Percentiles rank a stretch among this genome's conserved stretches.
phyloP scores from a whole-genome alignment of 83 land plant species.

The Diphasiastrum complanatum region DNA sequence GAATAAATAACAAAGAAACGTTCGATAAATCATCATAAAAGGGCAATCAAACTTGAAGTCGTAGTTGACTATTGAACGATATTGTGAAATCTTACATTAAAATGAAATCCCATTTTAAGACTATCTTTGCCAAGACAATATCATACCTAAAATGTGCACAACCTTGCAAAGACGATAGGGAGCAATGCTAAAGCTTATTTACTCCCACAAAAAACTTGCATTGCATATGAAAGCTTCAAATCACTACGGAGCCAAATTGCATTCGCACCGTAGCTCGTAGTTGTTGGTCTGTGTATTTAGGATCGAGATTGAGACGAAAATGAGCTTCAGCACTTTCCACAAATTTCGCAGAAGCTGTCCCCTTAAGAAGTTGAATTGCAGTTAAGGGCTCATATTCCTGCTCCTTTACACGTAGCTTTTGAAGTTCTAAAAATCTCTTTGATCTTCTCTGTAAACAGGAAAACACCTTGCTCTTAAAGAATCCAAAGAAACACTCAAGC shows the following conservation, averaged over 20 bases:
- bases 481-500: too few species aligned
- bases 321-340: slow-evolving; percentile 90
- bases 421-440: slow-evolving; percentile 84
- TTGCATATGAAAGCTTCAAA: neutral
- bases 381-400: slow-evolving; percentile 67
- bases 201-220: neutral
- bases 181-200: too few species aligned
- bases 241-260: slow-evolving; percentile 15
- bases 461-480: too few species aligned
- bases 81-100: too few species aligned
- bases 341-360: slow-evolving; percentile 63
- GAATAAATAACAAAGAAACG: too few species aligned
- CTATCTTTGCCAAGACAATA: too few species aligned
- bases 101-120: too few species aligned
- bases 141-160: too few species aligned
- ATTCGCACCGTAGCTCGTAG: slow-evolving; percentile 90
- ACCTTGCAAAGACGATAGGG: too few species aligned
- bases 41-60: too few species aligned
- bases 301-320: slow-evolving; percentile 89
- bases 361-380: slow-evolving; percentile 67
- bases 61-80: too few species aligned
- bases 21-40: too few species aligned
- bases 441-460: slow-evolving; percentile 60
- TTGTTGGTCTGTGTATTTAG: slow-evolving; percentile 94
- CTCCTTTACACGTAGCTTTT: slow-evolving; percentile 75